Evolutionary conservation across 495 filamentous ascomycete species (phyloP).

Genomic region (Neurospora sp.): DNA sequence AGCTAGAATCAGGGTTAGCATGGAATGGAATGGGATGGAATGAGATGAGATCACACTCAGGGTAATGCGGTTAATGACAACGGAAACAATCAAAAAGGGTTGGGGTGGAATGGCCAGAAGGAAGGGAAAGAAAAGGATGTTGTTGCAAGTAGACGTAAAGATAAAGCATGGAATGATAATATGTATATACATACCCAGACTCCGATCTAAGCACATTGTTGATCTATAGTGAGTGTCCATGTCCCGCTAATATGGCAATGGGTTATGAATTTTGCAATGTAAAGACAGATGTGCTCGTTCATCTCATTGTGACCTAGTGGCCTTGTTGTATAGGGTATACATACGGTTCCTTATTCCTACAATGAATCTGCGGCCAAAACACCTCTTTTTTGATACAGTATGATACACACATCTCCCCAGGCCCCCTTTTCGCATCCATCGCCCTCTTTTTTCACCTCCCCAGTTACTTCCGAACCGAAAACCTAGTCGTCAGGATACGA

Average conservation of each 20-base stretch:
- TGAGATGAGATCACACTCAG: neutral
- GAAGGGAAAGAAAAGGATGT: neutral
- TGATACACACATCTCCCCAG: neutral
- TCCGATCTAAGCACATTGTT: neutral
- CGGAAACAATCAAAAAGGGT: neutral
- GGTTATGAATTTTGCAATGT: neutral
- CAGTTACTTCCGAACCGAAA: neutral
- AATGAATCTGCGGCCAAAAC: neutral
- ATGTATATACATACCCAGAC: neutral
- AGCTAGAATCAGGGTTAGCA: neutral
- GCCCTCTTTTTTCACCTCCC: neutral
- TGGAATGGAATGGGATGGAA: neutral
- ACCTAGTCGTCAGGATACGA: slow-evolving; percentile 75
- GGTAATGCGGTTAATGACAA: neutral
- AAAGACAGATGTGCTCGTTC: neutral
- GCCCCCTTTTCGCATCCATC: neutral
- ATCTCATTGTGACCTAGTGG: neutral
- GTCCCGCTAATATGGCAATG: neutral
- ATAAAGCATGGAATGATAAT: neutral
- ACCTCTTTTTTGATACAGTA: neutral
- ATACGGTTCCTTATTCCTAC: neutral
- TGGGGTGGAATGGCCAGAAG: no score
- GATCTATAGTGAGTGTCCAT: neutral
- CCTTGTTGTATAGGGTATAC: neutral
- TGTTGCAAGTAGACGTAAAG: neutral